These are phyloP conservation scores for Peronosclerospora sorghi DNA, from an alignment of 352 stramenopile genomes.

Conservation along the genomic window DNA sequence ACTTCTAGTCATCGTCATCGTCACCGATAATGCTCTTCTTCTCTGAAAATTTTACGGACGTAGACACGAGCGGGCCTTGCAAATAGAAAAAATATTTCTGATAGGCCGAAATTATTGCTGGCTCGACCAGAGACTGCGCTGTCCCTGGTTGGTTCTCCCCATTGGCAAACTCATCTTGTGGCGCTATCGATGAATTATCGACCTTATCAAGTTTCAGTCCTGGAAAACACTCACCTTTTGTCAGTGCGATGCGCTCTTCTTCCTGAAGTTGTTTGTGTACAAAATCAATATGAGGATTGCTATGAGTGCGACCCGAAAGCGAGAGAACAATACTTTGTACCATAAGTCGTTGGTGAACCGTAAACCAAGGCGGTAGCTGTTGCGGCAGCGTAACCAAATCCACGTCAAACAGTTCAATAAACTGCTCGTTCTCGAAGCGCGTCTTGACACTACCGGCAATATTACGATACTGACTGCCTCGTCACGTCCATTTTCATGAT, in stretches of 20 bases:
- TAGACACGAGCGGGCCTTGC: constrained; percentile 68
- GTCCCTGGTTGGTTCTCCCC: constrained; percentile 5
- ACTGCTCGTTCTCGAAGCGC: constrained; percentile 83
- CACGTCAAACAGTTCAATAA: constrained; percentile 84
- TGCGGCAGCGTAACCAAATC: constrained; percentile 73
- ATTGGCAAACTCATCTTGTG: constrained; percentile 1
- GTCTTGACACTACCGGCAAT: constrained; percentile 79
- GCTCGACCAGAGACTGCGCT: not conserved
- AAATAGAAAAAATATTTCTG: constrained; percentile 74
- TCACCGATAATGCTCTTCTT: constrained; percentile 86
- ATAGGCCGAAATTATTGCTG: constrained; percentile 35
- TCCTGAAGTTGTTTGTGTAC: constrained; percentile 23
- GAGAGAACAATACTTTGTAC: constrained; percentile 10
- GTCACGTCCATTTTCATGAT: not conserved
- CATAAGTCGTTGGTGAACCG: constrained; percentile 69
- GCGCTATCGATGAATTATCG: constrained; percentile 1
- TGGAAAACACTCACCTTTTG: constrained; percentile 55
- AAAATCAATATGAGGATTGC: not conserved
- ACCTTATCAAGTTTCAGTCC: constrained; percentile 19
- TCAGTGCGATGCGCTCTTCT: constrained; percentile 63
- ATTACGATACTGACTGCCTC: constrained; percentile 56
- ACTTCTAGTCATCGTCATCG: constrained; percentile 66
- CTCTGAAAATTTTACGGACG: constrained; percentile 76
- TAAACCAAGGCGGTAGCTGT: constrained; percentile 71
- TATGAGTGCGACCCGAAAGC: not conserved